Percentiles rank a stretch among this genome's conserved stretches.
Evolutionary conservation across 1,284 basidiomycete genomes (phyloP).

Genomic region (Apiotrichum siamense): DNA sequence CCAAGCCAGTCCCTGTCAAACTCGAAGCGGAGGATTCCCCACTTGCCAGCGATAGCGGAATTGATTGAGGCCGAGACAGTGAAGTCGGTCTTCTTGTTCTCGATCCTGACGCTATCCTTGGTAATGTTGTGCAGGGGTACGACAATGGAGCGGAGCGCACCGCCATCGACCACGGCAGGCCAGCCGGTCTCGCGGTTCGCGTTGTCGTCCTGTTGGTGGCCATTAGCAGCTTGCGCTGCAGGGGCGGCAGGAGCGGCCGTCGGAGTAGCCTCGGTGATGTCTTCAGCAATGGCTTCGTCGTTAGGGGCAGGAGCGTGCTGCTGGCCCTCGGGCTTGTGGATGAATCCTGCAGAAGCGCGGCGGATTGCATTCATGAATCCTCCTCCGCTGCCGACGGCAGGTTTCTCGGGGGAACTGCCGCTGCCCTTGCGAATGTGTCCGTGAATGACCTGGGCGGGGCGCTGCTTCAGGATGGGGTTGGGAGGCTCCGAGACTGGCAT

Average conservation of each 20-base stretch:
- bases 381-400: no score
- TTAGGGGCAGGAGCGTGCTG: not conserved
- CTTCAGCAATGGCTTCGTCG: conserved; percentile 1
- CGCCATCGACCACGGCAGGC: conserved; percentile 35
- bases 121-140: conserved; percentile 26
- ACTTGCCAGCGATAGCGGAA: conserved; percentile 18
- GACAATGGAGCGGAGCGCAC: conserved; percentile 27
- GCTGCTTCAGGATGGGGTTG: conserved; percentile 30
- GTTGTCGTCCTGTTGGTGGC: conserved; percentile 21
- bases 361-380: conserved; percentile 34
- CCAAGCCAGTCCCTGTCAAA: conserved; percentile 45
- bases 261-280: conserved; percentile 5
- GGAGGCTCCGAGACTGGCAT: conserved; percentile 33
- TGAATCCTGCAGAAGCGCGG: conserved; percentile 6
- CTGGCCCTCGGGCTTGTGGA: not conserved
- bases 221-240: no score
- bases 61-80: conserved; percentile 4
- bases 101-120: conserved; percentile 18
- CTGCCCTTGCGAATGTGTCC: conserved; percentile 4
- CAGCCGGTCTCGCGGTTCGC: conserved; percentile 30
- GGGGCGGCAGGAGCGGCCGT: conserved; percentile 9
- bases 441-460: conserved; percentile 19
- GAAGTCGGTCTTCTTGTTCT: conserved; percentile 1
- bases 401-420: no score
- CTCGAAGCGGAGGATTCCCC: conserved; percentile 37